Evolutionary conservation across 441 rosid species (phyloP).

Genomic region (Gossypium lobatum): DNA sequence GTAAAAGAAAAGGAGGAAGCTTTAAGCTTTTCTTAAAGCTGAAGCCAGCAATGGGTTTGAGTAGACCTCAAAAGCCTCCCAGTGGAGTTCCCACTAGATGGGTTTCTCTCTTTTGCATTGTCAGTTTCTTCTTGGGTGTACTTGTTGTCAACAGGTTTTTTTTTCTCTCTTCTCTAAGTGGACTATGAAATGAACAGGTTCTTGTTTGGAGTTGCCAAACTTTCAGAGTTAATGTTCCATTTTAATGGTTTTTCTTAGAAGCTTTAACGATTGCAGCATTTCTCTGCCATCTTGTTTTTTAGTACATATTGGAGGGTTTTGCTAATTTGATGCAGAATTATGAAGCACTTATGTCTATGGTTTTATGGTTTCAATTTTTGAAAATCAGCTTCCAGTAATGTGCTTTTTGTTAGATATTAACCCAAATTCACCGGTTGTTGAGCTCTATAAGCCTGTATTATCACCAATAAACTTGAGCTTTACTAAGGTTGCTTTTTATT

Average conservation of each 20-base stretch:
- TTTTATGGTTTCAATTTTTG: conserved; percentile 3
- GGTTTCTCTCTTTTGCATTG: conserved; percentile 76
- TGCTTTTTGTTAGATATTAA: neutral
- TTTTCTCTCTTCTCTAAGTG: conserved; percentile 13
- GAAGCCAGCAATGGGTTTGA: conserved; percentile 52
- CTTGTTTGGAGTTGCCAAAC: conserved; percentile 30
- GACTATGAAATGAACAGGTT: conserved; percentile 26
- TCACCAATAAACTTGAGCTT: too few species aligned
- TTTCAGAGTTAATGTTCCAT: conserved; percentile 13
- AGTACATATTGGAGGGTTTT: too few species aligned
- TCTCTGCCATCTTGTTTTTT: neutral
- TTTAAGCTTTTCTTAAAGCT: conserved; percentile 28
- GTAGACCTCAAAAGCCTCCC: conserved; percentile 60
- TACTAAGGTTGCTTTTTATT: neutral
- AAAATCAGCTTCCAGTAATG: neutral
- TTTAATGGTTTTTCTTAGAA: neutral
- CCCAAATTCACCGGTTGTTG: too few species aligned
- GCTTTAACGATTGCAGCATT: conserved; percentile 4
- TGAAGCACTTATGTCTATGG: conserved; percentile 14
- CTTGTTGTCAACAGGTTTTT: conserved; percentile 74
- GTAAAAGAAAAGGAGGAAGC: conserved; percentile 1
- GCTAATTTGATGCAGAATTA: conserved; percentile 16
- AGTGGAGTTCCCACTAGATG: conserved; percentile 77
- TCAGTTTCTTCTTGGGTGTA: conserved; percentile 84
- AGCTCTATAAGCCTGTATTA: too few species aligned